phyloP scores from a whole-genome alignment of 768 basidiomycete genomes.

The Gloeostereum incarnatum region DNA sequence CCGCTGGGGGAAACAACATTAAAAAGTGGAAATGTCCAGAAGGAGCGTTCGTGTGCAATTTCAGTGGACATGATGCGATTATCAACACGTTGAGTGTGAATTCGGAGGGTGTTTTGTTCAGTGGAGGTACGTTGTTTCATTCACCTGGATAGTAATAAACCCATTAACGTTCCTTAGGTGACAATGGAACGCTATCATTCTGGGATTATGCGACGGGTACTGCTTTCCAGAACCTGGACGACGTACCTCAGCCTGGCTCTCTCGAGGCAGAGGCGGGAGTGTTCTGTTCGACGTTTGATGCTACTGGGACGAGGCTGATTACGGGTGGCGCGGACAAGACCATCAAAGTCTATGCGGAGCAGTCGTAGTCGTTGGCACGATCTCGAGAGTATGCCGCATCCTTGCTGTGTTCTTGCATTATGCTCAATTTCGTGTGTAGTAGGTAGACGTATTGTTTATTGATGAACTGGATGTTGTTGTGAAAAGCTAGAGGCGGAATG shows the following conservation, averaged over 20 bases:
- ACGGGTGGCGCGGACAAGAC: constrained; percentile 99
- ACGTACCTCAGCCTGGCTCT: constrained; percentile 95
- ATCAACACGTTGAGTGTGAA: constrained; percentile 95
- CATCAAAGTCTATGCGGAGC: constrained; percentile 87
- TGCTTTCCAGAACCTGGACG: constrained; percentile 90
- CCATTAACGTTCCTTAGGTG: constrained; percentile 38
- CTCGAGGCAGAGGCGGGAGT: constrained; percentile 95
- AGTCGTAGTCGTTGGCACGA: no score
- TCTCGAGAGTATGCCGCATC: no score
- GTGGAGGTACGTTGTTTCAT: constrained; percentile 61
- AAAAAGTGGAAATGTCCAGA: constrained; percentile 99
- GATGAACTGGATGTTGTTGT: no score
- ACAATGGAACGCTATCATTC: constrained; percentile 84
- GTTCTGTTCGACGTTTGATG: constrained; percentile 95
- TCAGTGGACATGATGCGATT: constrained; percentile 93
- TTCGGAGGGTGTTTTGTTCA: constrained; percentile 93
- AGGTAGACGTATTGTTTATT: no score
- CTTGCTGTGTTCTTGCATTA: no score
- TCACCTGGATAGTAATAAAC: neutral
- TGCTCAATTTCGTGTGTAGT: no score
- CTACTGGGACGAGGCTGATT: constrained; percentile 88
- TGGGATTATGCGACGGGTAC: constrained; percentile 96
- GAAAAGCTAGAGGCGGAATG: no score
- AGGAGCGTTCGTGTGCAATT: constrained; percentile 93
- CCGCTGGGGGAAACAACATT: constrained; percentile 98